Percentiles rank a stretch among this genome's conserved stretches.
Evolutionary conservation across 305 asterid genomes (phyloP).

Genomic region (Fraxinus baroniana): DNA sequence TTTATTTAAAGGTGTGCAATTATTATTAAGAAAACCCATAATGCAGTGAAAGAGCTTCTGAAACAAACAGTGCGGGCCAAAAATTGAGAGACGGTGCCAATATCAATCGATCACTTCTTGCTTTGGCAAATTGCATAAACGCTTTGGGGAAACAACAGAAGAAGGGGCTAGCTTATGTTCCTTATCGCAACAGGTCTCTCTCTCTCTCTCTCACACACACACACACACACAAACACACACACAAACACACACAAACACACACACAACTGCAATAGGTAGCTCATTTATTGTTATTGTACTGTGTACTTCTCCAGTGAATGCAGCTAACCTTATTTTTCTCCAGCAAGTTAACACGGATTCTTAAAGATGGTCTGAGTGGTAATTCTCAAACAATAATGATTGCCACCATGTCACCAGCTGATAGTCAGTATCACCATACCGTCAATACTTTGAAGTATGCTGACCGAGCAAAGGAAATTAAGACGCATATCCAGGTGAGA

Average conservation of each 20-base stretch:
- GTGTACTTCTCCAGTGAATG: slow-evolving; percentile 23
- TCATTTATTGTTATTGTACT: slow-evolving; percentile 19
- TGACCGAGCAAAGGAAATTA: slow-evolving; percentile 92
- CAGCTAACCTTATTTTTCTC: slow-evolving; percentile 30
- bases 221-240: neutral
- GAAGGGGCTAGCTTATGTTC: slow-evolving; percentile 97
- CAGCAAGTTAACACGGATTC: slow-evolving; percentile 97
- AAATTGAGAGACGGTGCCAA: slow-evolving; percentile 98
- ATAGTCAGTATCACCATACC: slow-evolving; percentile 87
- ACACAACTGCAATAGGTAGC: slow-evolving; percentile 36
- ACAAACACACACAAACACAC: neutral
- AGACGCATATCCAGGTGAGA: slow-evolving; percentile 91
- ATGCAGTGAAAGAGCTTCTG: slow-evolving; percentile 93
- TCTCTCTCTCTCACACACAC: neutral
- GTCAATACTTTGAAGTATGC: slow-evolving; percentile 93
- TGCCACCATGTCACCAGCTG: slow-evolving; percentile 91
- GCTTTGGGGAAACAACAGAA: slow-evolving; percentile 93
- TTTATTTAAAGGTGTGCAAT: slow-evolving; percentile 18
- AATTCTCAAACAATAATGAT: slow-evolving; percentile 96
- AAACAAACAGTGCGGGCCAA: slow-evolving; percentile 88
- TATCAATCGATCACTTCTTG: slow-evolving; percentile 90
- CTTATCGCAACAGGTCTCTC: slow-evolving; percentile 87
- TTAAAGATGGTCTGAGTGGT: slow-evolving; percentile 95
- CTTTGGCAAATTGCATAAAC: slow-evolving; percentile 94
- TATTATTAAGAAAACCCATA: slow-evolving; percentile 17